phyloP scores from a whole-genome alignment of 768 basidiomycete genomes.

The Megacollybia marginata region DNA sequence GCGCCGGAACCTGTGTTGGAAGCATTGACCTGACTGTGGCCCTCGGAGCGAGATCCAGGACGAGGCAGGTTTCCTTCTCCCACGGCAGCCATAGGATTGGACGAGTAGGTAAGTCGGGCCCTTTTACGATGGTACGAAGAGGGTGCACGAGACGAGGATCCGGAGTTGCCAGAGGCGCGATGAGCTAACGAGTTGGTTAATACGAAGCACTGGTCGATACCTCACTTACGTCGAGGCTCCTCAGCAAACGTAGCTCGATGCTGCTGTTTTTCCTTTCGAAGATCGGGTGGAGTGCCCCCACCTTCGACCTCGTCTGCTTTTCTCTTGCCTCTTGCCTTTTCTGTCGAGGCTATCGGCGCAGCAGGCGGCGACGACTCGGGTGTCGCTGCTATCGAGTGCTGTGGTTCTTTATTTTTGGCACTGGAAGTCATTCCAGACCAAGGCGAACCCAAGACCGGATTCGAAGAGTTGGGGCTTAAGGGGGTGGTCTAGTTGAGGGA shows the following conservation, averaged over 20 bases:
- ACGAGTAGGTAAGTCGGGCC: constrained; percentile 33
- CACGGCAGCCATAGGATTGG: constrained; percentile 14
- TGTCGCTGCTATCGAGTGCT: neutral
- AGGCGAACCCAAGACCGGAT: neutral
- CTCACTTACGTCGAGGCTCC: constrained; percentile 51
- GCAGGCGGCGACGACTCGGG: neutral
- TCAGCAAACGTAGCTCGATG: constrained; percentile 53
- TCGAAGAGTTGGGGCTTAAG: neutral
- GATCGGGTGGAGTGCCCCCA: constrained; percentile 55
- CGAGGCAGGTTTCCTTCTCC: constrained; percentile 29
- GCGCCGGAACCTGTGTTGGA: constrained; percentile 40
- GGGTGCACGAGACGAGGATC: constrained; percentile 49
- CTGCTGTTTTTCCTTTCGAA: constrained; percentile 37
- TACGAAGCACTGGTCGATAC: constrained; percentile 9
- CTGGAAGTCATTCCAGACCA: neutral
- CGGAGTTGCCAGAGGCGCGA: constrained; percentile 40
- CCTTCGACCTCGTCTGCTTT: constrained; percentile 70
- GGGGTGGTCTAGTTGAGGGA: neutral
- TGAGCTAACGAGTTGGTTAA: constrained; percentile 31
- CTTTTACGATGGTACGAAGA: constrained; percentile 72
- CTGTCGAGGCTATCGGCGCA: neutral
- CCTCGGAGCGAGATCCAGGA: constrained; percentile 25
- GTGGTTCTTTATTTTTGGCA: neutral
- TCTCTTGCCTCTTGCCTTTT: constrained; percentile 46
- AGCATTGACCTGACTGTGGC: constrained; percentile 25